phyloP scores from a whole-genome alignment of 805 yeast species.

The Pichia occidentalis region DNA sequence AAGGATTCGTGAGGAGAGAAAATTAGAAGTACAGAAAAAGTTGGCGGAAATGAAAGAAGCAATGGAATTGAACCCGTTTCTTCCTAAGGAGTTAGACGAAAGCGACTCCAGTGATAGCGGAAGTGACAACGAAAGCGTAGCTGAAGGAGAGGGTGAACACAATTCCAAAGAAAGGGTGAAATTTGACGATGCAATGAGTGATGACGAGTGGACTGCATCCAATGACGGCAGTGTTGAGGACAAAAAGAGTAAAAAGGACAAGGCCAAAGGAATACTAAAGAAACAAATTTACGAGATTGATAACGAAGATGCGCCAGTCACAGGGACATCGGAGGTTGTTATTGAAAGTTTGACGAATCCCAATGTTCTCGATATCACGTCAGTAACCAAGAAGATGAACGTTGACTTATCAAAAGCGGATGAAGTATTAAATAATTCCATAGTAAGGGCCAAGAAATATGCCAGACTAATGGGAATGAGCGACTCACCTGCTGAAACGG shows the following conservation, averaged over 20 bases:
- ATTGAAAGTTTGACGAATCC: slow-evolving; percentile 53
- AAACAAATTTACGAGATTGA: slow-evolving; percentile 36
- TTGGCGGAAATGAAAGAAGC: slow-evolving; percentile 45
- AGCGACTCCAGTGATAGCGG: slow-evolving; percentile 31
- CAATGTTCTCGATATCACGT: slow-evolving; percentile 29
- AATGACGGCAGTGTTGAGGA: slow-evolving; percentile 20
- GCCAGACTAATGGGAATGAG: slow-evolving; percentile 59
- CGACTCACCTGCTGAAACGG: slow-evolving; percentile 32
- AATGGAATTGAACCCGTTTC: slow-evolving; percentile 16
- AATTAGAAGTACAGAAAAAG: slow-evolving; percentile 57
- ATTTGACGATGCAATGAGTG: slow-evolving; percentile 16
- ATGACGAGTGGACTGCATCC: slow-evolving; percentile 39
- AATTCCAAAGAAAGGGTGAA: slow-evolving; percentile 15
- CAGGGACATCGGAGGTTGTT: slow-evolving; percentile 42
- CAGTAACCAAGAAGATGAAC: slow-evolving; percentile 53
- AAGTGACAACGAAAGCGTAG: slow-evolving; percentile 21
- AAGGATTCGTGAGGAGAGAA: slow-evolving; percentile 62
- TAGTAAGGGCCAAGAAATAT: slow-evolving; percentile 74
- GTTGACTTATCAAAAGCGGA: slow-evolving; percentile 67
- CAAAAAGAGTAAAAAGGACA: slow-evolving; percentile 16
- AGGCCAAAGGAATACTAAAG: slow-evolving; percentile 37
- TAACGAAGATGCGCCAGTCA: slow-evolving; percentile 34
- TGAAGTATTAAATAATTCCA: slow-evolving; percentile 64
- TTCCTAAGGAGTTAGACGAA: slow-evolving; percentile 19
- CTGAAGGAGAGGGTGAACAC: slow-evolving; percentile 16